phyloP scores from a whole-genome alignment of 2,329 filamentous ascomycete species.

The Aspergillus amoenus region DNA sequence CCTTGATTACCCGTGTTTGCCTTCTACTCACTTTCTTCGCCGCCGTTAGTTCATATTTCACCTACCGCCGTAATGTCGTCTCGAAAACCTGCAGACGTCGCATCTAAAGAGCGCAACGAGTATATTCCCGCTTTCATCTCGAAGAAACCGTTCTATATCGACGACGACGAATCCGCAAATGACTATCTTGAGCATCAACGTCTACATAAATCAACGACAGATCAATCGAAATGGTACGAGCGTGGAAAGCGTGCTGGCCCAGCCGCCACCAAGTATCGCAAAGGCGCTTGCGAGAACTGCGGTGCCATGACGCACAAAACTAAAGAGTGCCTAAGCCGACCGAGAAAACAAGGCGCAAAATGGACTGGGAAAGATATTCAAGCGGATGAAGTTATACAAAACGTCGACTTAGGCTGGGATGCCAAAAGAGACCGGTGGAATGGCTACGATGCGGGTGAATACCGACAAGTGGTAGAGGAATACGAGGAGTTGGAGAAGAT shows the following conservation, averaged over 20 bases:
- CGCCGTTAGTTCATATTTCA: neutral
- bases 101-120: slow-evolving; percentile 86
- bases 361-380: slow-evolving; percentile 93
- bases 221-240: slow-evolving; percentile 85
- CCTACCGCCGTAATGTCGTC: slow-evolving; percentile 31
- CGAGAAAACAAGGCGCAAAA: slow-evolving; percentile 83
- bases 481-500: slow-evolving; percentile 83
- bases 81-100: slow-evolving; percentile 53
- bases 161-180: slow-evolving; percentile 69
- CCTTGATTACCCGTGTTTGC: neutral
- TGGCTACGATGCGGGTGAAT: slow-evolving; percentile 89
- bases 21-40: neutral
- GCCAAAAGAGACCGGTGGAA: slow-evolving; percentile 98
- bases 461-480: slow-evolving; percentile 81
- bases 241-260: slow-evolving; percentile 80
- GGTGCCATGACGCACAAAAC: slow-evolving; percentile 95
- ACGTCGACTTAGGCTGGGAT: slow-evolving; percentile 89
- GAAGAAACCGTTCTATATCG: slow-evolving; percentile 94
- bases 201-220: slow-evolving; percentile 67
- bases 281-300: slow-evolving; percentile 98
- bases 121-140: slow-evolving; percentile 99
- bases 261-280: slow-evolving; percentile 93
- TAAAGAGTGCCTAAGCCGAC: slow-evolving; percentile 88
- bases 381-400: slow-evolving; percentile 82
- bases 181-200: slow-evolving; percentile 98